Base-by-base conservation (phyloP, 345 rosid genomes). In the Pelargonium nanum region DNA sequence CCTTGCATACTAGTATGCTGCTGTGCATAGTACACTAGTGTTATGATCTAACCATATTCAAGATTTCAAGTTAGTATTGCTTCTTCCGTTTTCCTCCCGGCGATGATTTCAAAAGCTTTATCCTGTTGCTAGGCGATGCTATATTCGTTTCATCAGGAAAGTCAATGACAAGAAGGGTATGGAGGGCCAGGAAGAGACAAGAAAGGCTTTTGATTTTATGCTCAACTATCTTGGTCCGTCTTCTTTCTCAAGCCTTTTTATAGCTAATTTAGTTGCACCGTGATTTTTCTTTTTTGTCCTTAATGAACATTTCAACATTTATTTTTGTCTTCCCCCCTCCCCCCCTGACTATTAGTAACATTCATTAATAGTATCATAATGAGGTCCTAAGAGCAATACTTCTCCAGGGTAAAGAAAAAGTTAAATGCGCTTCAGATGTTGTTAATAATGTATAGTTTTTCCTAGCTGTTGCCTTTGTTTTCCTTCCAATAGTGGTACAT, bases 101-200 rank as follows among this genome's bases (percentile, higher is more conserved):
- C 15, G 15, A 40, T 40, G 48, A 40, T 40, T 30, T 40, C 16
- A 40, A 44, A 59, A 20, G 19, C 25, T 48, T 57, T 75, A 26
- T 26, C 30, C 9, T 22, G 4, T 76, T 68, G 76, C 56, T 70
- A 92, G 98, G 97, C 87, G 86, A 66, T 92, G 91, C 77, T 89
- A 92, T 68, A 92, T 92, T 72, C 91, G 91, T 21, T 92, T 87
- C 85, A 82, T 92, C 68, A 77, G 88, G 77, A 92, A 85, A 77
- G 89, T 81, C 68, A 87, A 92, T 40, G 98, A 92, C 69, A 89
- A 81, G 83, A 92, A 85, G 68, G 96, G 96, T 48, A 65, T 61
- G 9, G 96, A 89, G 75, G 95, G 98, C 55, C 88, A 89, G 58
- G 97, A 89, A 69, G 98, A 92, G 80, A 92, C 89, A 56, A 82